A percentile compares a stretch with the other conserved stretches of the same genome.
Conservation (phyloP, 2,329 filamentous ascomycete species). For the Epichloe hybrida region DNA sequence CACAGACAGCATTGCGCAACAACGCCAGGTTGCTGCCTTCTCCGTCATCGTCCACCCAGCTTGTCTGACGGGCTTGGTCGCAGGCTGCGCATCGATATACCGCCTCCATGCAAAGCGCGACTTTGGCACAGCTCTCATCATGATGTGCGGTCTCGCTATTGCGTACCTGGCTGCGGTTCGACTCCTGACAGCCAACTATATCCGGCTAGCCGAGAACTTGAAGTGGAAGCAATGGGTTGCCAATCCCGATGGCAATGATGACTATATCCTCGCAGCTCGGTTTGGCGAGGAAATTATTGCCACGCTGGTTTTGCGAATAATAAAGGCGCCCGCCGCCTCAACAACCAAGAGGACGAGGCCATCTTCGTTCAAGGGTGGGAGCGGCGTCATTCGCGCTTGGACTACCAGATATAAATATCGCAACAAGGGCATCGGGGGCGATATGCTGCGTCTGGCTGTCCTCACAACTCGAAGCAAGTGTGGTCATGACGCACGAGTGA, state of each 20-base stretch:
- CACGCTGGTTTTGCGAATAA: constrained; percentile 52
- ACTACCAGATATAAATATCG: constrained; percentile 61
- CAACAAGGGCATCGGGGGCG: constrained; percentile 54
- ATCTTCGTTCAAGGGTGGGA: constrained; percentile 30
- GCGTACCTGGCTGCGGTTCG: constrained; percentile 47
- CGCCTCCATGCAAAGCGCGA: constrained; percentile 29
- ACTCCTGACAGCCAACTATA: constrained; percentile 47
- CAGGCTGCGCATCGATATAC: constrained; percentile 27
- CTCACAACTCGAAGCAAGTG: constrained; percentile 47
- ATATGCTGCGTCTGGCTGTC: constrained; percentile 60
- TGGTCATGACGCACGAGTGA: constrained; percentile 45
- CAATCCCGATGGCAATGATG: constrained; percentile 24
- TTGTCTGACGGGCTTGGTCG: constrained; percentile 30
- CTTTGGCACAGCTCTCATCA: constrained; percentile 37
- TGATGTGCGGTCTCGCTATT: constrained; percentile 48
- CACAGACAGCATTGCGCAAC: constrained; percentile 70
- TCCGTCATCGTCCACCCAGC: constrained; percentile 51
- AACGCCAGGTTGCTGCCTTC: constrained; percentile 54
- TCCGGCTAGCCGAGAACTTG: constrained; percentile 49
- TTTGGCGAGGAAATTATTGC: constrained; percentile 56
- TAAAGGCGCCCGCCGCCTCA: constrained; percentile 24
- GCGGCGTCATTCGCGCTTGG: constrained; percentile 64
- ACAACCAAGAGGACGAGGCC: constrained; percentile 1
- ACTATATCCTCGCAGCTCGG: constrained; percentile 50
- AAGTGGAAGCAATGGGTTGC: constrained; percentile 46